Conservation (phyloP, 169 alveolate genomes). For the Babesia divergens region DNA sequence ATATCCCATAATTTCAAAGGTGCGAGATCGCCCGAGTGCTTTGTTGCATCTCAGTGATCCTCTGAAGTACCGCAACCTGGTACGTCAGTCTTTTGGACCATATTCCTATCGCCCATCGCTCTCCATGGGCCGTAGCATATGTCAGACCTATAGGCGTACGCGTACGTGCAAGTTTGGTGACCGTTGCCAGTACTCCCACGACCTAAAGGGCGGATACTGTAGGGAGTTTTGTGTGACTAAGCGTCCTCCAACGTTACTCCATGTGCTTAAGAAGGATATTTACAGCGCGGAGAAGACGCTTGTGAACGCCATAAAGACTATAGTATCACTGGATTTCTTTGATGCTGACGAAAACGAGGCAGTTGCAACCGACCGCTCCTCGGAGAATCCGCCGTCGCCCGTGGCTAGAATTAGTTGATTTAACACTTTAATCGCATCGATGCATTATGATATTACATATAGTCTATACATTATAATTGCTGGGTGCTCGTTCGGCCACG, state of each 20-base stretch:
- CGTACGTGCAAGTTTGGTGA: conserved; percentile 27
- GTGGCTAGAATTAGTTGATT: too few species aligned
- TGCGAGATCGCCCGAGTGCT: conserved; percentile 59
- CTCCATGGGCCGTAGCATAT: neutral
- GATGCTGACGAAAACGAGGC: neutral
- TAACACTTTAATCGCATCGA: too few species aligned
- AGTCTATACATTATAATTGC: too few species aligned
- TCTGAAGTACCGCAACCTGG: conserved; percentile 31
- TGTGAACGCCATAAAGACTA: conserved; percentile 42
- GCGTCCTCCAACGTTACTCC: conserved; percentile 56
- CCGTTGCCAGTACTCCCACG: conserved; percentile 2
- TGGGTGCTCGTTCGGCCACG: too few species aligned
- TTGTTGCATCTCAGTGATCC: conserved; percentile 54
- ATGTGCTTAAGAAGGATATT: conserved; percentile 48
- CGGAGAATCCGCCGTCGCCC: too few species aligned
- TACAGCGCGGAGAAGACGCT: conserved; percentile 32
- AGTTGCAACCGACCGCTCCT: neutral
- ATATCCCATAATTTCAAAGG: conserved; percentile 47
- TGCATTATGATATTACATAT: too few species aligned
- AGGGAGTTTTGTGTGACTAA: conserved; percentile 25
- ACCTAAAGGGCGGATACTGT: neutral
- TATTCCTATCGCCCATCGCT: conserved; percentile 49
- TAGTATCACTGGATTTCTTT: conserved; percentile 44
- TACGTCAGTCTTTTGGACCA: conserved; percentile 37
- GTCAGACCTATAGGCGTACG: conserved; percentile 13